Base-by-base conservation (phyloP, 108 stramenopile species). In the Aureococcus anophagefferens region DNA sequence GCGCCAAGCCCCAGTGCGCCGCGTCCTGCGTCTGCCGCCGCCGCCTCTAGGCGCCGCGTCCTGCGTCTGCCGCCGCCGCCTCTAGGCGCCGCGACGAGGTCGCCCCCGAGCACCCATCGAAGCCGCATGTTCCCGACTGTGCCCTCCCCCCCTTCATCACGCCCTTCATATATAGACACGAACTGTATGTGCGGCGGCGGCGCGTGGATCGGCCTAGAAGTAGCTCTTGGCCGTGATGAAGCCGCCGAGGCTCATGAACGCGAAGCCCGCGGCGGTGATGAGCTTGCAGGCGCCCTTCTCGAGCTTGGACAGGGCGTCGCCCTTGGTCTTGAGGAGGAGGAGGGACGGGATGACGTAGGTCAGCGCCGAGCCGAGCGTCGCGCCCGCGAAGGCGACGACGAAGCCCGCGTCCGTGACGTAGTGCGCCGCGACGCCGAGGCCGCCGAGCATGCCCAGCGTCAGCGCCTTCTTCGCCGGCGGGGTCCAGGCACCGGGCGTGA, bases 291-390 rank as follows among this genome's bases (percentile, higher is more conserved):
- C 51, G 51, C 17, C 3, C 21, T 16, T 25, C 51, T 59, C 51
- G 51, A 28, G 21, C 7, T 11, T 28, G 51, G 21, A 18, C 21
- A 59, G 51, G 21, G 51, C 21, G 51, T 9, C 7, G 7, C 13
- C 14, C 5, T 32, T 32, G 33, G 87, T 80, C 69, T 84, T 78
- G 69, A 69, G 79, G 73, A 86, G 84, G 89, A 92, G 90, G 29
- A 91, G 67, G 16, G 89, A 80, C 44, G 93, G 93, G 81, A 89
- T 90, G 16, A 93, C 77, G 78, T 85, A 91, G 69, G 91, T 84
- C 40, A 93, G 83, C 21, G 86, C 81, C 33, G 82, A 86, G 40
- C 88, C 90, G n/a, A 92, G 71, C 28, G 88, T 79, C 4, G 91
- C 91, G 5, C 91, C 91, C 30, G 87, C 89, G 64, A 94, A 86